These are phyloP conservation scores for Gymnopilus junonius DNA, from an alignment of 768 basidiomycete species.

Conservation along the genomic window DNA sequence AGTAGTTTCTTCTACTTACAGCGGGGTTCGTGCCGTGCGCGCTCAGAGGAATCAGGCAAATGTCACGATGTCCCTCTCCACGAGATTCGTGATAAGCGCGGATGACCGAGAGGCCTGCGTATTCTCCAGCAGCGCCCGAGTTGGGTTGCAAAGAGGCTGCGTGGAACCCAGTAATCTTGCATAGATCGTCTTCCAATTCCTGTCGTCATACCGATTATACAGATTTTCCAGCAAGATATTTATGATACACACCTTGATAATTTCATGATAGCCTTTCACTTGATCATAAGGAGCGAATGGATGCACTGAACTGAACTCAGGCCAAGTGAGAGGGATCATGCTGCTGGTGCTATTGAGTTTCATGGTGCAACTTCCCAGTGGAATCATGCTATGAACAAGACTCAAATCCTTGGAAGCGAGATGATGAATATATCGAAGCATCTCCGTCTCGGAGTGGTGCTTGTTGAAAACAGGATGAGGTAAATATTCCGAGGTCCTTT, in stretches of 20 bases:
- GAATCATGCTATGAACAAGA: conserved; percentile 95
- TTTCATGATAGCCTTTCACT: conserved; percentile 80
- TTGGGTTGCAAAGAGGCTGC: conserved; percentile 98
- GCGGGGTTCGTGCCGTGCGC: conserved; percentile 99
- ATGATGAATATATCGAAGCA: conserved; percentile 95
- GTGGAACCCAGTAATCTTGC: conserved; percentile 95
- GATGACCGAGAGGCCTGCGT: conserved; percentile 93
- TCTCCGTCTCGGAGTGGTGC: conserved; percentile 98
- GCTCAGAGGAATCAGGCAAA: conserved; percentile 93
- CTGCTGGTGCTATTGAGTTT: conserved; percentile 98
- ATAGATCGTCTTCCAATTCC: conserved; percentile 92
- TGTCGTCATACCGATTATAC: conserved; percentile 27
- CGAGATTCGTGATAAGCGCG: conserved; percentile 92
- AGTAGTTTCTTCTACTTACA: conserved; percentile 47
- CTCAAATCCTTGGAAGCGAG: conserved; percentile 94
- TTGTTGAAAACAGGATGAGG: conserved; percentile 93
- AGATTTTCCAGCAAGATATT: neutral
- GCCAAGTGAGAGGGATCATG: conserved; percentile 96
- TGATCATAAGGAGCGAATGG: conserved; percentile 93
- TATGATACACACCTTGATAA: conserved; percentile 65
- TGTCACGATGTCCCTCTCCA: conserved; percentile 82
- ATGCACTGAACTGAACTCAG: conserved; percentile 88
- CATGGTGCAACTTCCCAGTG: conserved; percentile 96
- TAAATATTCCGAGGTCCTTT: conserved; percentile 72
- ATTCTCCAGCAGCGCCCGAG: conserved; percentile 98